Conservation (phyloP, 1,284 basidiomycete genomes). For the Rugosomyces carneus region DNA sequence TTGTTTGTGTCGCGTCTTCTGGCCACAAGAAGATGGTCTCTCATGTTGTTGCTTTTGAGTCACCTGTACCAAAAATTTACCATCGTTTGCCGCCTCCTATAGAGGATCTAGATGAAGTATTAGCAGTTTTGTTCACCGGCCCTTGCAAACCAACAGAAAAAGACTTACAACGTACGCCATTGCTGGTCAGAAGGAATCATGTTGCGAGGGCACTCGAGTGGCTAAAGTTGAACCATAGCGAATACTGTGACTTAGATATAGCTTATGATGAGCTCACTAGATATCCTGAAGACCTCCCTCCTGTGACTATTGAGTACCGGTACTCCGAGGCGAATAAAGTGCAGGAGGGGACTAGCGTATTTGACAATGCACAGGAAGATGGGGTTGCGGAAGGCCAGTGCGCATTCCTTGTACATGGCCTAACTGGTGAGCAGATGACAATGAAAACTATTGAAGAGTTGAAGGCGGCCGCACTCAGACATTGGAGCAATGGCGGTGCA, state of each 20-base stretch:
- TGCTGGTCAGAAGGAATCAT: slow-evolving; percentile 25
- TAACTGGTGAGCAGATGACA: slow-evolving; percentile 19
- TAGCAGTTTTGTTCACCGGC: slow-evolving; percentile 32
- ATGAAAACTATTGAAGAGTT: slow-evolving; percentile 14
- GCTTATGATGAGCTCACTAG: slow-evolving; percentile 25
- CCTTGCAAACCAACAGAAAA: slow-evolving; percentile 20
- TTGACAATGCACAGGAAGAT: slow-evolving; percentile 10
- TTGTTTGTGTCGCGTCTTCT: slow-evolving; percentile 3
- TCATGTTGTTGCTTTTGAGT: slow-evolving; percentile 30
- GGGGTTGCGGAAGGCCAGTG: slow-evolving; percentile 15
- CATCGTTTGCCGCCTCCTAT: slow-evolving; percentile 25
- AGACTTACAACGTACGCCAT: slow-evolving; percentile 28
- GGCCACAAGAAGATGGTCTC: slow-evolving; percentile 29
- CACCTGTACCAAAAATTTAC: slow-evolving; percentile 29
- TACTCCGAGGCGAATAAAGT: no score
- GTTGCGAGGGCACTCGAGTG: slow-evolving; percentile 29
- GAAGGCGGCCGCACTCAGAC: slow-evolving; percentile 18
- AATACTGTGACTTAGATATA: slow-evolving; percentile 31
- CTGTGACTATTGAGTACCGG: not conserved
- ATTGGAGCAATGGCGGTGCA: slow-evolving; percentile 17
- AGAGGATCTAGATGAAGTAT: slow-evolving; percentile 29
- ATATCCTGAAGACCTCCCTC: slow-evolving; percentile 24
- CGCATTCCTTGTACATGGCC: slow-evolving; percentile 18
- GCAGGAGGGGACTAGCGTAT: not conserved
- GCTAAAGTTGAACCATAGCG: slow-evolving; percentile 32